Evolutionary conservation across 169 alveolate genomes (phyloP), one percentile per base, ranked within the genome.

Genomic region (Eimeria maxima): DNA sequence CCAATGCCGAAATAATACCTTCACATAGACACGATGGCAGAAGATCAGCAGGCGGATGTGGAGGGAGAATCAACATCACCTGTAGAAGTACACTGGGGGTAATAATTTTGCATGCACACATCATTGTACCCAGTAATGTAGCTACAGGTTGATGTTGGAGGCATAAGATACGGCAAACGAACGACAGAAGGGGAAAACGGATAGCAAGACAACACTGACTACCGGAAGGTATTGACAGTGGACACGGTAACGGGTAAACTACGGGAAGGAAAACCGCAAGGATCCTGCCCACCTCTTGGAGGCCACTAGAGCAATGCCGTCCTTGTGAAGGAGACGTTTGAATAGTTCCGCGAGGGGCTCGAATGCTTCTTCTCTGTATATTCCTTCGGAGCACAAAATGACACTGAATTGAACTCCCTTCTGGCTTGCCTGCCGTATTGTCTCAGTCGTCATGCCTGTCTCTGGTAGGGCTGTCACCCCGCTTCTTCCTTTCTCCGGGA

Each of bases 1-100:
- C 93, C 93, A 60, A 86, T 45, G 11, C 93, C 93, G 47, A 86
- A 86, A 47, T 86, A 86, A 16, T 86, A 86, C 78, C 93, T 86
- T 50, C 74, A 53, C 50, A 22, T 73, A 81, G 11, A 50, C 50
- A 27, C 8, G 50, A 11, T 47, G n/a, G 80, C 80, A 69, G 50
- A 69, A 3, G 24, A 0, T 65, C n/a, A 29, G 4, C 78, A n/a
- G 69, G 69, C 69, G 80, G 33, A 10, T 10, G 10, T 13, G 22
- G 10, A 4, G 10, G 80, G 10, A 13, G 50, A 29, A 3, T 5
- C 22, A 4, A 33, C 18, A 24, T 6, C 44, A 69, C 1, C n/a
- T 13, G 80, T 24, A 69, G n/a, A 69, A 69, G 10, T 10, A 14
- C 50, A 29, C 13, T 29, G 50, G 4, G 14, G 33, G 4, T 13